Conservation (phyloP, 495 filamentous ascomycete genomes). For the Talaromyces proteolyticus region DNA sequence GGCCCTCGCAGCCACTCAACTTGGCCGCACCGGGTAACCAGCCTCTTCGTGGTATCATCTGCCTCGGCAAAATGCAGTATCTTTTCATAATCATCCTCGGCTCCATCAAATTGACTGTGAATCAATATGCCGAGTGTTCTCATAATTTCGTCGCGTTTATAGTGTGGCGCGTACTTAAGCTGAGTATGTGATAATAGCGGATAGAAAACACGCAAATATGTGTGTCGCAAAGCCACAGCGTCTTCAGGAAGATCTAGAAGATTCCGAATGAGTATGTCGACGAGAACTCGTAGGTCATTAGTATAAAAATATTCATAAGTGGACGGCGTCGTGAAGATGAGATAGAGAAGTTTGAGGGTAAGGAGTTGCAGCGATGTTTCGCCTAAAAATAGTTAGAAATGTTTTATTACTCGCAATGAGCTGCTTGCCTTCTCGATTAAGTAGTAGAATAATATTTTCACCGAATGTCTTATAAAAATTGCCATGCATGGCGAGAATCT, state of each 20-base stretch:
- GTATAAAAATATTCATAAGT: slow-evolving; percentile 99
- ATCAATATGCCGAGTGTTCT: slow-evolving; percentile 65
- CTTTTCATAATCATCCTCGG: slow-evolving; percentile 27
- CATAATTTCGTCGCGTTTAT: slow-evolving; percentile 84
- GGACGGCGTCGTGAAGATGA: slow-evolving; percentile 83
- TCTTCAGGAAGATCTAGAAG: slow-evolving; percentile 86
- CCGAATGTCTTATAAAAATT: slow-evolving; percentile 87
- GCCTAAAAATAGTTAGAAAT: slow-evolving; percentile 32
- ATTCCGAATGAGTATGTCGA: slow-evolving; percentile 95
- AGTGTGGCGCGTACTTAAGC: slow-evolving; percentile 74
- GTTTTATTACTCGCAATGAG: no score
- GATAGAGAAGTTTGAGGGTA: slow-evolving; percentile 90
- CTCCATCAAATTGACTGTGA: slow-evolving; percentile 29
- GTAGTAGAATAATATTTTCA: slow-evolving; percentile 92
- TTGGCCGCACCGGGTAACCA: slow-evolving; percentile 73
- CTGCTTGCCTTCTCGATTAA: slow-evolving; percentile 79
- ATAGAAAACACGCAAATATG: slow-evolving; percentile 94
- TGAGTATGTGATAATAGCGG: slow-evolving; percentile 89
- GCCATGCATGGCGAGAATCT: slow-evolving; percentile 74
- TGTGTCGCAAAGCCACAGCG: slow-evolving; percentile 75
- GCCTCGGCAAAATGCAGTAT: slow-evolving; percentile 84
- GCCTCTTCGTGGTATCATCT: slow-evolving; percentile 81
- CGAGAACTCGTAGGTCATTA: slow-evolving; percentile 88
- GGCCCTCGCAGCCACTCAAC: slow-evolving; percentile 71
- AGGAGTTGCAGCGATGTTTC: slow-evolving; percentile 90